Conservation (phyloP, 2,329 filamentous ascomycete genomes). For the Hymenoscyphus fructigenus region DNA sequence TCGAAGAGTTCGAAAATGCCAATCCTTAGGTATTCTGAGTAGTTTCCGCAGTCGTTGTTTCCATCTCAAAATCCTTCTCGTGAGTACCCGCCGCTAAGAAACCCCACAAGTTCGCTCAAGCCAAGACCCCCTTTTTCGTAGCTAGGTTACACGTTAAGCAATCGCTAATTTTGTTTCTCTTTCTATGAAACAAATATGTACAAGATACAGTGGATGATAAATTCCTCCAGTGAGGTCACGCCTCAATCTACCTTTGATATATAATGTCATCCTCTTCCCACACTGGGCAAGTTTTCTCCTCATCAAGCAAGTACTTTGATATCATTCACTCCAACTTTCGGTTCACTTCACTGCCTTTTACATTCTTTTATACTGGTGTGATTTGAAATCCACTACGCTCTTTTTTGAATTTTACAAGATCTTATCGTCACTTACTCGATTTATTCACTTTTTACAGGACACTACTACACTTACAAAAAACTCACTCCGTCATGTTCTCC, state of each 20-base stretch:
- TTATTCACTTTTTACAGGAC: constrained; percentile 27
- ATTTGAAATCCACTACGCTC: constrained; percentile 10
- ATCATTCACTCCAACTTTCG: neutral
- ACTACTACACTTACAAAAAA: constrained; percentile 26
- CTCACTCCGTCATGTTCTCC: constrained; percentile 33
- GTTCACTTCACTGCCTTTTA: constrained; percentile 2
- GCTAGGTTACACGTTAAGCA: constrained; percentile 1
- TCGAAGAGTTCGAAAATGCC: too few species aligned
- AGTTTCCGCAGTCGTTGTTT: neutral
- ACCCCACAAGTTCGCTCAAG: neutral
- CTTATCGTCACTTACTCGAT: neutral
- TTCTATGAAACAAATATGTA: constrained; percentile 7
- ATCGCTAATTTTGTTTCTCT: constrained; percentile 10
- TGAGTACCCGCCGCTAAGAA: neutral
- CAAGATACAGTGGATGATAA: neutral
- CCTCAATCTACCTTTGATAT: neutral
- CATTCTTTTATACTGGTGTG: constrained; percentile 6
- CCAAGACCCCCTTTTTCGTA: constrained; percentile 3
- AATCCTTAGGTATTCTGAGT: too few species aligned
- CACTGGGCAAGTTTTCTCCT: neutral
- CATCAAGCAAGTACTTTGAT: constrained; percentile 11
- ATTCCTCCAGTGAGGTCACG: neutral
- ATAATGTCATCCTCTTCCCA: neutral
- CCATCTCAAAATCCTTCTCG: neutral
- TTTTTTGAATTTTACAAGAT: constrained; percentile 2